Base-by-base conservation (phyloP, 345 rosid species). In the Hibiscus trionum region DNA sequence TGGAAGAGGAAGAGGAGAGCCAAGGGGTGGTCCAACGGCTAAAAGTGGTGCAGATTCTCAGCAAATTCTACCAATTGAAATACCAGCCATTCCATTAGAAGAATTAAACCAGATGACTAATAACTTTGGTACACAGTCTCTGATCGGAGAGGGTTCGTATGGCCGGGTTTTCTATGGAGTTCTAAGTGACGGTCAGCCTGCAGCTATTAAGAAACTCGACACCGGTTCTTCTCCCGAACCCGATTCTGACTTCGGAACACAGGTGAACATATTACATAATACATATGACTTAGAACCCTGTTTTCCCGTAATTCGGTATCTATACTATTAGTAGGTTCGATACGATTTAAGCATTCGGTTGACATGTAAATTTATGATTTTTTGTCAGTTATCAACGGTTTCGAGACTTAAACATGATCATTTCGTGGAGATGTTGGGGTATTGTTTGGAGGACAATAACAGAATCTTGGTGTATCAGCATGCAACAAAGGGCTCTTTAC, bases 111-210 rank as follows among this genome's bases (percentile, higher is more conserved):
- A 82, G 77, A 69, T 80, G 52, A 88, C 97, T 0, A 78, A 71
- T 47, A 93, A 91, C 75, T 96, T 96, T 53, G 98, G 94, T 3
- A 72, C 82, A 31, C 91, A 93, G 86, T 87, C 99, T 33, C 72
- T 96, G 82, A 87, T 93, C 1, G 99, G 96, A 64, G 99, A 96
- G 82, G 99, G 98, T 66, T 93, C 99, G n/a, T 96, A 91, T 37
- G 98, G 98, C 69, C 89, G 98, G 35, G 99, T 93, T 73, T 95
- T 89, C 77, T 73, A 52, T 47, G 99, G 91, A 64, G 86, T 83
- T 76, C 73, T 88, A 65, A 73, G 81, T 15, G 91, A 86, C n/a
- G 57, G 57, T 7, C 77, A 61, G 68, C 70, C 71, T 50, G 98
- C 81, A 53, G 98, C 98, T 47, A 89, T 96, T 15, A 96, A 96